Base-by-base conservation (phyloP, 75 land plant species). In the Picea glauca region DNA sequence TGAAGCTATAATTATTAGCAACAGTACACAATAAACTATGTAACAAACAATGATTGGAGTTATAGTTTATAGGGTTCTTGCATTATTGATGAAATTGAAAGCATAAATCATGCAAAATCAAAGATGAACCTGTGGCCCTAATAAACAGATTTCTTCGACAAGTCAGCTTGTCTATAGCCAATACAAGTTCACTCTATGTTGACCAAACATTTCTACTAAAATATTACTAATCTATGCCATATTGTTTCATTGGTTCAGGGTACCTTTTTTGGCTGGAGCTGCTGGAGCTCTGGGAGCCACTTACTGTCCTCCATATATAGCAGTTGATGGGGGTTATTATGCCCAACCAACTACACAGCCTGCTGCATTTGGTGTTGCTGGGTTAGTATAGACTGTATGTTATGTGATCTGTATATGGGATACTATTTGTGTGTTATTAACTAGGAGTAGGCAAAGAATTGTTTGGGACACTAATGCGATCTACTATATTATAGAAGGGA, bases 231-330 rank as follows among this genome's bases (percentile, higher is more conserved):
- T 9, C 0, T 50, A 50, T 50, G 12, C 12, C 12, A 50, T 50
- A 50, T 50, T 50, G 3, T 1, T 60, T 13, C 31, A 33, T 18
- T 9, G 3, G 30, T 72, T 35, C 79, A 94, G 94, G 98, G 80
- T 94, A 13, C 95, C 93, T 40, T 84, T 94, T 17, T 76, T 94
- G 81, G 94, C 94, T 9, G 94, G 98, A 77, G 91, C 91, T 80
- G 91, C 95, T 74, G 92, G 91, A n/a, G 84, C 91, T 64, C 79
- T 94, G 17, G 94, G 94, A 23, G 84, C 92, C 46, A 82, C 83
- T 54, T 90, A 87, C 79, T 77, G 85, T 72, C 46, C 91, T 18
- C 98, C 93, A 15, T 93, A 94, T 66, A 81, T 94, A 74, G 70
- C 93, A 75, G 78, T 91, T 79, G 98, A 92, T 80, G 90, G 90